phyloP scores from a whole-genome alignment of 2,329 filamentous ascomycete genomes.

The Paecilomyces sp. region DNA sequence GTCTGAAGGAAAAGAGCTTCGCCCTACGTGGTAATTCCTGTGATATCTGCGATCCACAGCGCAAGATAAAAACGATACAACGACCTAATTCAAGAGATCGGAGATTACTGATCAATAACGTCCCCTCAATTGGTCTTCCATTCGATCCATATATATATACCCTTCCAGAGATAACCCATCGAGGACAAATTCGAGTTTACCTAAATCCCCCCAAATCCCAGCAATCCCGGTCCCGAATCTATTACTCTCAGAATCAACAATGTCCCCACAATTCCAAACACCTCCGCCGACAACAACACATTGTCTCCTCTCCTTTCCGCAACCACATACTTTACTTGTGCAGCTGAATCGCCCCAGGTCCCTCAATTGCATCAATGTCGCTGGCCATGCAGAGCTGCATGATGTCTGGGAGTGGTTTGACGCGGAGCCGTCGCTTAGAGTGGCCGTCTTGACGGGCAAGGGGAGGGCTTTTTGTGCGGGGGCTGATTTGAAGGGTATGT shows the following conservation, averaged over 20 bases:
- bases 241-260: too few relatives aligned
- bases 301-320: slow-evolving; percentile 24
- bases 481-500: slow-evolving; percentile 25
- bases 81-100: too few relatives aligned
- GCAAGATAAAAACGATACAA: too few relatives aligned
- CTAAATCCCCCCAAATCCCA: too few relatives aligned
- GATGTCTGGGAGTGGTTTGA: slow-evolving; percentile 40
- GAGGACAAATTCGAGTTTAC: too few relatives aligned
- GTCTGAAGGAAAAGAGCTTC: too few relatives aligned
- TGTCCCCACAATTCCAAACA: not conserved
- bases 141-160: too few relatives aligned
- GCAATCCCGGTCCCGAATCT: too few relatives aligned
- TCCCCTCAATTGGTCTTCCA: too few relatives aligned
- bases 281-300: not conserved
- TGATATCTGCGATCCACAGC: too few relatives aligned
- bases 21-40: too few relatives aligned
- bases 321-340: slow-evolving; percentile 35
- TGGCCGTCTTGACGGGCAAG: slow-evolving; percentile 35
- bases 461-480: slow-evolving; percentile 40
- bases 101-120: not conserved
- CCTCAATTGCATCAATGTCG: slow-evolving; percentile 39
- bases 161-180: too few relatives aligned
- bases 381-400: slow-evolving; percentile 35
- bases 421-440: slow-evolving; percentile 32
- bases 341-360: slow-evolving; percentile 37